Percentiles rank a stretch among this genome's conserved stretches.
Evolutionary conservation across 495 filamentous ascomycete genomes (phyloP).

Genomic region (Podospora pseudocomata): DNA sequence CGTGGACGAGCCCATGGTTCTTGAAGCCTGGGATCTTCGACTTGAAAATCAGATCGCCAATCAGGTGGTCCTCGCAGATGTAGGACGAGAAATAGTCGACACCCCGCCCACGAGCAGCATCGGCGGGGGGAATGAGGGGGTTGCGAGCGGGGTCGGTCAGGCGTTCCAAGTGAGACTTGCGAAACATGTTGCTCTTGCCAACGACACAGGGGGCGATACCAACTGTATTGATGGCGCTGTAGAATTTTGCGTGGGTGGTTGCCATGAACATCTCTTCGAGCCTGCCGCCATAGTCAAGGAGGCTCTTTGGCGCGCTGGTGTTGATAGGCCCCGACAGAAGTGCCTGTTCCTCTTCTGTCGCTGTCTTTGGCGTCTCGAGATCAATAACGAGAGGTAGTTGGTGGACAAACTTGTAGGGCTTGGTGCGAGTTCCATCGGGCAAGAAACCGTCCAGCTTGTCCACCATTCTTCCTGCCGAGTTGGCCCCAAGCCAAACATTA

Average conservation of each 20-base stretch:
- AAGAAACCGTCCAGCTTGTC: slow-evolving; percentile 72
- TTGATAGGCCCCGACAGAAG: slow-evolving; percentile 15
- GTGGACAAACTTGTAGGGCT: slow-evolving; percentile 90
- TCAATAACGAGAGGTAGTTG: slow-evolving; percentile 88
- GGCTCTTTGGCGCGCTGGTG: slow-evolving; percentile 9
- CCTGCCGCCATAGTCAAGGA: slow-evolving; percentile 60
- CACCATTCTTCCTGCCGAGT: slow-evolving; percentile 80
- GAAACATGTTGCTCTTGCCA: slow-evolving; percentile 98
- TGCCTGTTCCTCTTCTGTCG: slow-evolving; percentile 19
- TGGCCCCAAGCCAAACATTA: slow-evolving; percentile 86
- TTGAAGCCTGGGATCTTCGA: slow-evolving; percentile 54
- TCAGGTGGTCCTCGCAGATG: slow-evolving; percentile 97
- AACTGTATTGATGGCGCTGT: slow-evolving; percentile 94
- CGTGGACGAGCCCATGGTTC: slow-evolving; percentile 80
- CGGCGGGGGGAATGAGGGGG: slow-evolving; percentile 42
- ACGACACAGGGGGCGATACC: slow-evolving; percentile 88
- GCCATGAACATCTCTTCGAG: slow-evolving; percentile 94
- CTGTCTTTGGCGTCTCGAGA: slow-evolving; percentile 43
- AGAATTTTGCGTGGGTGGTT: slow-evolving; percentile 95
- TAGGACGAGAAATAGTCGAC: slow-evolving; percentile 92
- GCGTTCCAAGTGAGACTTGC: slow-evolving; percentile 79
- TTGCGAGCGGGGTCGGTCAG: slow-evolving; percentile 59
- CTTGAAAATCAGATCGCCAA: slow-evolving; percentile 88
- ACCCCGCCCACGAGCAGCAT: slow-evolving; percentile 54
- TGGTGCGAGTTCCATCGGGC: slow-evolving; percentile 36